Evolutionary conservation across 148 eudicot species (phyloP), one percentile per base, ranked within the genome.

Genomic region (Vaccinium corymbosum): DNA sequence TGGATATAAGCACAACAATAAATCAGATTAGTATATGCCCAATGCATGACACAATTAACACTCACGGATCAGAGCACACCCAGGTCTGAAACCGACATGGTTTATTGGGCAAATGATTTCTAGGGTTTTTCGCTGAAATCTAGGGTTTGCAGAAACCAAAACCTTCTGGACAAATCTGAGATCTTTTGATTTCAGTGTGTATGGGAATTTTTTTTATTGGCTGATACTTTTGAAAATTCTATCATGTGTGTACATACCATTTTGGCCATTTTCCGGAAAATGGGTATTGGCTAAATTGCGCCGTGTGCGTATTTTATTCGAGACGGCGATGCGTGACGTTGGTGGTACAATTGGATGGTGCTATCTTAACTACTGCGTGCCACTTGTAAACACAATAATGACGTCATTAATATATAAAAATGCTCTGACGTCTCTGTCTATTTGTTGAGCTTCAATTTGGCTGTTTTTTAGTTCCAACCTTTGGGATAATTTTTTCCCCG

Each of bases 141-240:
- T 80, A 46, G 57, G 83, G 75, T n/a, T 81, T 6, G 83, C 12
- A 57, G 72, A 80, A 64, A 53, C 53, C 78, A 82, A 52, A 72
- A 3, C 7, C 2, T 13, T 82, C 20, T 4, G 66, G 62, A 72
- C 84, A 53, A 82, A 82, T 71, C 84, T 19, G 38, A 73, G 84
- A 82, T 82, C 84, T 82, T 53, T 10, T 19, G 66, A 72, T 20
- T 52, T 32, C 66, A 15, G 32, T n/a, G 1, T 61, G 13, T 0
- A 9, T 29, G 66, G 15, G 42, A 19, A 11, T 4, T 35, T 19
- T 2, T 56, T 19, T 1, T 29, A 78, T 64, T 81, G 50, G 83
- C 68, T 49, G 57, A 80, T 35, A 46, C 48, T 9, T 49, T 10
- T 11, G 29, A 52, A 50, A 82, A 71, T 72, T 53, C n/a, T 25